phyloP scores from a whole-genome alignment of 495 filamentous ascomycete species.

The Lasiosphaeria miniovina region DNA sequence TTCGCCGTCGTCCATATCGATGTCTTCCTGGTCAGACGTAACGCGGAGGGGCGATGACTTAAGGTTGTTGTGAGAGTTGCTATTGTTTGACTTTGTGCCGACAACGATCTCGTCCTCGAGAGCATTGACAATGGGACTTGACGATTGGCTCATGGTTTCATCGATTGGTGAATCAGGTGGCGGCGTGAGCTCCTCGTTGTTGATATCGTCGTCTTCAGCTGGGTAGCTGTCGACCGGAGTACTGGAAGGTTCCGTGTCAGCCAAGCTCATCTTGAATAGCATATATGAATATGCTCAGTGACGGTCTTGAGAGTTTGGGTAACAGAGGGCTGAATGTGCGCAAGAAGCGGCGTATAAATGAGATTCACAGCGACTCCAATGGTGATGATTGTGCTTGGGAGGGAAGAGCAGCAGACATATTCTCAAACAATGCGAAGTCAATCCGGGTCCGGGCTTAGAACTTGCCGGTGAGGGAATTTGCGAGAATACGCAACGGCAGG shows the following conservation, averaged over 20 bases:
- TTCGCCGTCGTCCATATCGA: constrained; percentile 38
- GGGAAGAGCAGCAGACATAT: too few relatives aligned
- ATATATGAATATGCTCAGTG: too few relatives aligned
- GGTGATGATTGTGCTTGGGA: too few relatives aligned
- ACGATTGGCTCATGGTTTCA: constrained; percentile 23
- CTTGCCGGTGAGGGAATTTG: too few relatives aligned
- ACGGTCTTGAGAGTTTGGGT: too few relatives aligned
- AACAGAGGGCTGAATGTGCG: too few relatives aligned
- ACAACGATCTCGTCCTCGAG: constrained; percentile 48
- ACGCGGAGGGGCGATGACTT: constrained; percentile 24
- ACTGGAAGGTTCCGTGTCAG: not conserved
- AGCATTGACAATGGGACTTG: constrained; percentile 35
- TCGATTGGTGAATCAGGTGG: constrained; percentile 27
- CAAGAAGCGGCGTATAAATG: too few relatives aligned
- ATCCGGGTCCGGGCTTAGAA: too few relatives aligned
- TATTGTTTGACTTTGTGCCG: constrained; percentile 35
- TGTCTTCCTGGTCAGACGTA: constrained; percentile 30
- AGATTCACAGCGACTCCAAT: too few relatives aligned
- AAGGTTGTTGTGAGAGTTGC: constrained; percentile 19
- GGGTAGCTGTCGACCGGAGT: constrained; percentile 5
- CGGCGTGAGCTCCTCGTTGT: constrained; percentile 31
- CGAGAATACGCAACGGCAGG: too few relatives aligned
- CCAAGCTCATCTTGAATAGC: not conserved
- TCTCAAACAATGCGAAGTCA: too few relatives aligned
- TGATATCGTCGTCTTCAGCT: constrained; percentile 23